Conservation (phyloP, 2,329 filamentous ascomycete species). For the Ophiostoma sp. region DNA sequence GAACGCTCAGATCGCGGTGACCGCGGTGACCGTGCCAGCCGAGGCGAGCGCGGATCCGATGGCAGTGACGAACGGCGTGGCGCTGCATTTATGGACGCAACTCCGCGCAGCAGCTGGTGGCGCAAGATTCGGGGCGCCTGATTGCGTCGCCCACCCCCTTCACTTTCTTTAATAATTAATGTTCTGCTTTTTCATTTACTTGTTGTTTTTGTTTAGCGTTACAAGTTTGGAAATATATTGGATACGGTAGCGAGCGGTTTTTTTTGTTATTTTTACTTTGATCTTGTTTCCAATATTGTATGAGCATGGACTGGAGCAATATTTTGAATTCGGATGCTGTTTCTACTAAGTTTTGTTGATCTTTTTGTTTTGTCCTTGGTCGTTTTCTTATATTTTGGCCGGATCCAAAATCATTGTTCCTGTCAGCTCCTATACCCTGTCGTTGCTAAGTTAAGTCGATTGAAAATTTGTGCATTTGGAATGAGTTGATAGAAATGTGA, state of each 20-base stretch:
- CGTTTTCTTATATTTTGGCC: background rate
- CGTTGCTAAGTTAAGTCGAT: background rate
- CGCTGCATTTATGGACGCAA: slow-evolving; percentile 41
- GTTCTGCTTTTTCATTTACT: background rate
- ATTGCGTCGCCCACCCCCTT: background rate
- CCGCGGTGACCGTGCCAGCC: slow-evolving; percentile 29
- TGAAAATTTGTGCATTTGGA: background rate
- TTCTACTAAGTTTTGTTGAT: background rate
- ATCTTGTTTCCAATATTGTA: background rate
- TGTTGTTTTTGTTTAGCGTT: slow-evolving; percentile 1
- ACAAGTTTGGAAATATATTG: slow-evolving; percentile 8
- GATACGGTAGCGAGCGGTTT: background rate
- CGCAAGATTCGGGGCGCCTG: slow-evolving; percentile 45
- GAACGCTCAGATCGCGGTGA: slow-evolving; percentile 22
- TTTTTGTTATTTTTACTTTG: background rate
- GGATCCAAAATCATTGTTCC: background rate
- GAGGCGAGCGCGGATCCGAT: slow-evolving; percentile 33
- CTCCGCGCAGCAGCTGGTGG: slow-evolving; percentile 56
- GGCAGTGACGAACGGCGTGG: slow-evolving; percentile 38
- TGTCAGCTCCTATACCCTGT: background rate
- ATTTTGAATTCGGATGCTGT: slow-evolving; percentile 10
- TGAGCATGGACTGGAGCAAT: slow-evolving; percentile 13
- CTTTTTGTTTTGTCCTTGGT: background rate
- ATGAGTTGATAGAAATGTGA: background rate
- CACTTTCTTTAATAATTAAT: background rate